Evolutionary conservation across 2,329 filamentous ascomycete species (phyloP), one percentile per base, ranked within the genome.

Genomic region (Cyclaneusma minus): DNA sequence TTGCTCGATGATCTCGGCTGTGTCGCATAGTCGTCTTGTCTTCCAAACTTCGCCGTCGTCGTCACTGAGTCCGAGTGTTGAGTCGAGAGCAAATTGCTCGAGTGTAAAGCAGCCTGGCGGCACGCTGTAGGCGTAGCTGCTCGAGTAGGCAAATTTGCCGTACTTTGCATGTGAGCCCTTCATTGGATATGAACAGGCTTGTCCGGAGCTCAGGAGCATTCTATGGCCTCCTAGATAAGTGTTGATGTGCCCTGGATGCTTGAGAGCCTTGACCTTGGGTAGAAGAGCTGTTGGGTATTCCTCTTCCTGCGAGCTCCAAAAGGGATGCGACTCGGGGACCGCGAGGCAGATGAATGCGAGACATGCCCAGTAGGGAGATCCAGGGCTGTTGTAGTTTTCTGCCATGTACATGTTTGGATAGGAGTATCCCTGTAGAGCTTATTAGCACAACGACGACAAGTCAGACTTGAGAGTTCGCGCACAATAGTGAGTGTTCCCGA

Each of bases 111-210:
- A 63, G 0, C 80, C 79, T 0, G 78, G 79, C 0, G 79, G 77
- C 0, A 84, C 79, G 0, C 73, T 80, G 52, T 84, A 85, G 12
- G 63, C 77, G 46, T 80, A 85, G 1, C 74, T 67, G 27, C 74
- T 73, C 42, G 70, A 78, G 51, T 85, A 85, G 5, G 77, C 77
- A 44, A 85, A 84, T 32, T 69, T 66, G 24, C 79, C 79, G 48
- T 85, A 85, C 43, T 85, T 85, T 34, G 79, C 76, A 47, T 85
- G 78, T 0, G 78, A 81, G 28, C 75, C 78, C 49, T 80, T 80
- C 58, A 85, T 74, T 0, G 79, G 74, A 44, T 85, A 85, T 47
- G 78, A 74, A 49, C 79, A 85, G n/a, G 73, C 74, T 47, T 87
- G 79, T 2, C 80, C 79, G 0, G 73, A 79, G 4, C 69, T 76